Conservation (phyloP, 495 filamentous ascomycete species). For the Tetracladium marchalianum region DNA sequence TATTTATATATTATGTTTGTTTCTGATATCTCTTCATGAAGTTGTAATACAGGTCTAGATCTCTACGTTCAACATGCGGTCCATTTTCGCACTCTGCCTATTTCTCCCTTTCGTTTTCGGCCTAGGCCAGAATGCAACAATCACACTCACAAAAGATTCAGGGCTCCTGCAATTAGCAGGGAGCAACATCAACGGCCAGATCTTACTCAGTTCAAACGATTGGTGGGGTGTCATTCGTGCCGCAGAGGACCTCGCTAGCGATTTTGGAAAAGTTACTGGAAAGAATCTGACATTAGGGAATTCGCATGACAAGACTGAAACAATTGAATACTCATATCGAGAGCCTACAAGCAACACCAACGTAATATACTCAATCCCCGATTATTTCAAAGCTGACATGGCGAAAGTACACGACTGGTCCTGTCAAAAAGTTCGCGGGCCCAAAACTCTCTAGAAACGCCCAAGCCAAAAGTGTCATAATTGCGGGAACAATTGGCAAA, state of each 20-base stretch:
- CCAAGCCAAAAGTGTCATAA: conserved; percentile 43
- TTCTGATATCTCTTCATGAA: too few relatives aligned
- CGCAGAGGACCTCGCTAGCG: conserved; percentile 52
- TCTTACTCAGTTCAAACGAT: conserved; percentile 44
- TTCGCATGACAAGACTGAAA: conserved; percentile 16
- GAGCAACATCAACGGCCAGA: conserved; percentile 32
- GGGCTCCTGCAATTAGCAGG: conserved; percentile 36
- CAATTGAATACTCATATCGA: background rate
- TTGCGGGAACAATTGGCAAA: conserved; percentile 58
- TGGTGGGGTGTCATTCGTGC: conserved; percentile 61
- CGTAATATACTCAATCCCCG: too few relatives aligned
- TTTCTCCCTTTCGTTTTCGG: conserved; percentile 19
- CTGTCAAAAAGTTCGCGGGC: conserved; percentile 31
- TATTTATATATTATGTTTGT: too few relatives aligned
- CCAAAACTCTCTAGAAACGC: conserved; percentile 32
- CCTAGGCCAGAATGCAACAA: conserved; percentile 46
- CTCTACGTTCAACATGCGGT: too few relatives aligned
- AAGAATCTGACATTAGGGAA: conserved; percentile 46
- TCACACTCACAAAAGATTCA: conserved; percentile 33
- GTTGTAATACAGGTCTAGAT: too few relatives aligned
- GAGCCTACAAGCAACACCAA: background rate
- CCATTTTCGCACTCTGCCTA: background rate
- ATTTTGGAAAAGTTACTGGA: conserved; percentile 62
- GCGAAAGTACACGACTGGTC: conserved; percentile 32
- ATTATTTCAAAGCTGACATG: background rate